Conservation (phyloP, 164 flowering plant genomes). For the Vitis labrusca region DNA sequence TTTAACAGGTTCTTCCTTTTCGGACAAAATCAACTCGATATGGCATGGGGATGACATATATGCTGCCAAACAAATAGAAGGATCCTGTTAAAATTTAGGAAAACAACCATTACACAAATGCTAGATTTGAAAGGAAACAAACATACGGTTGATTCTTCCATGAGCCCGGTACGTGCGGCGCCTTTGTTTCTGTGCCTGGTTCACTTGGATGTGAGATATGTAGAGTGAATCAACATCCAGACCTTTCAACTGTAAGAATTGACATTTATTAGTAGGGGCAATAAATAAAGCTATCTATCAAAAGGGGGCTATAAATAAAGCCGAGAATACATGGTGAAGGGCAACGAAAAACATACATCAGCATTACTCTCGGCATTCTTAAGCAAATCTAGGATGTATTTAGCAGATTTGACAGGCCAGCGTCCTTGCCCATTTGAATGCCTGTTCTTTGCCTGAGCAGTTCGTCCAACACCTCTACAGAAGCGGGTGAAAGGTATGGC, state of each 20-base stretch:
- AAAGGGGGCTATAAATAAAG: not conserved
- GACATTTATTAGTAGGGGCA: not conserved
- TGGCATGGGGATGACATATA: conserved; percentile 97
- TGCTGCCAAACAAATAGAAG: conserved; percentile 47
- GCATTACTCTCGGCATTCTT: conserved; percentile 99
- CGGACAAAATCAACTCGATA: conserved; percentile 82
- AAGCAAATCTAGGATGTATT: conserved; percentile 77
- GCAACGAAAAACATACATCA: conserved; percentile 43
- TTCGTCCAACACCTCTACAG: conserved; percentile 94
- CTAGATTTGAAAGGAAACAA: not conserved
- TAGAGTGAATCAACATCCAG: conserved; percentile 78
- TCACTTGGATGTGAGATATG: conserved; percentile 82
- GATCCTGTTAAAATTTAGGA: too few species aligned
- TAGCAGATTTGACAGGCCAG: conserved; percentile 94
- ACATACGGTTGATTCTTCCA: conserved; percentile 87
- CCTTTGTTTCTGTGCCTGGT: conserved; percentile 88
- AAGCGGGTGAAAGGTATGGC: conserved; percentile 92
- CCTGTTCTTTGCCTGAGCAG: conserved; percentile 91
- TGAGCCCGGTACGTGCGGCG: conserved; percentile 91
- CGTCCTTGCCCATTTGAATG: conserved; percentile 97
- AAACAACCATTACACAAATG: too few species aligned
- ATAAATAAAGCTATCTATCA: not conserved
- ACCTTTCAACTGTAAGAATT: conserved; percentile 62
- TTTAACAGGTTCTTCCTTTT: conserved; percentile 84
- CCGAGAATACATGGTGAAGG: not conserved